Percentiles rank a stretch among this genome's conserved stretches.
Evolutionary conservation across 106 monocot species (phyloP).

Genomic region (Phalaenopsis aphrodite): DNA sequence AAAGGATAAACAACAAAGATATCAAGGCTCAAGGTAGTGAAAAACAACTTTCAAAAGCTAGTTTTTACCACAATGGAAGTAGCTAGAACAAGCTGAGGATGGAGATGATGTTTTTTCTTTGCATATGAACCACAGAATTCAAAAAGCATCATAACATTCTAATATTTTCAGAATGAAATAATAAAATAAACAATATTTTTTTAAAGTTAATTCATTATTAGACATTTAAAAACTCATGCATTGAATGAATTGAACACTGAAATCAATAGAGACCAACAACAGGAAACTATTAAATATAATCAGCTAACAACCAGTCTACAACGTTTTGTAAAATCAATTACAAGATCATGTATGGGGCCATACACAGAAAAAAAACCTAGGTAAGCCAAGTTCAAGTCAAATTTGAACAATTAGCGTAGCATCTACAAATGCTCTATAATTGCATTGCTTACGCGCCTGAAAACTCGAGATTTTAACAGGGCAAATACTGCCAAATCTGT

Average conservation of each 20-base stretch:
- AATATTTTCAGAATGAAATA: neutral
- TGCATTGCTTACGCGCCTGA: too few species aligned
- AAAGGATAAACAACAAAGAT: neutral
- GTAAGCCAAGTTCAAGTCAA: too few species aligned
- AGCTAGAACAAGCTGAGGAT: neutral
- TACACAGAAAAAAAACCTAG: too few species aligned
- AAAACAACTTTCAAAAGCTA: neutral
- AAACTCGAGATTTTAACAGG: too few species aligned
- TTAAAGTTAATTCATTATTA: too few species aligned
- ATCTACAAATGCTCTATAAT: too few species aligned
- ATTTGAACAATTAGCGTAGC: too few species aligned
- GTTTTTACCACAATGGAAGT: neutral
- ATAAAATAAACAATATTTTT: too few species aligned
- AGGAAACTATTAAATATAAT: neutral
- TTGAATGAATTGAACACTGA: conserved; percentile 1
- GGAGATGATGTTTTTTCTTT: neutral
- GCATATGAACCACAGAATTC: neutral
- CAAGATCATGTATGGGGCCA: too few species aligned
- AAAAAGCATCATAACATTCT: neutral
- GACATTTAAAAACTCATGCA: neutral
- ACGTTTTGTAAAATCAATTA: neutral
- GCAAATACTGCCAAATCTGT: too few species aligned
- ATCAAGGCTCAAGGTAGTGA: neutral
- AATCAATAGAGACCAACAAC: neutral
- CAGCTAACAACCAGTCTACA: neutral